Conservation (phyloP, 768 basidiomycete species). For the Inosperma sp. region DNA sequence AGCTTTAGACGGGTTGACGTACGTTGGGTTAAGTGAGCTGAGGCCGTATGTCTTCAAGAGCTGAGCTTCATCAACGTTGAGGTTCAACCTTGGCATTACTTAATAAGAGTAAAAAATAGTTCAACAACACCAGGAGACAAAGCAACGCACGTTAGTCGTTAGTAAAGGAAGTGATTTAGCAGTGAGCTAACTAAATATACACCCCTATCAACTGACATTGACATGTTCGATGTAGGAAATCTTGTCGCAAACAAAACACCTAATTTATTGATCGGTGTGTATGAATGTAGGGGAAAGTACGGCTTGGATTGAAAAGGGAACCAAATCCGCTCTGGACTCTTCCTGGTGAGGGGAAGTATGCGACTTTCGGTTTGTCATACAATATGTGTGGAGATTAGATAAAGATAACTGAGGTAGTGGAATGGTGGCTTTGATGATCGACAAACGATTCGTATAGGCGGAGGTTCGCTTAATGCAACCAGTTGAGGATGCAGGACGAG, state of each 20-base stretch:
- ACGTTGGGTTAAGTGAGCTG: conserved; percentile 72
- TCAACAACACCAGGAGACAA: not conserved
- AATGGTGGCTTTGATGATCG: not conserved
- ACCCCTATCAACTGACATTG: no score
- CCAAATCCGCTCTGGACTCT: no score
- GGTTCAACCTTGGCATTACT: conserved; percentile 55
- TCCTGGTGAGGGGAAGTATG: no score
- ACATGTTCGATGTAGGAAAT: no score
- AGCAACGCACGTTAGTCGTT: no score
- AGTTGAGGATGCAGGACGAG: conserved; percentile 49
- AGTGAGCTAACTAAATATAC: no score
- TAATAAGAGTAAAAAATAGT: not conserved
- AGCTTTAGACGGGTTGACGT: conserved; percentile 18
- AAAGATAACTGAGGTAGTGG: not conserved
- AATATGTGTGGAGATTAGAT: no score
- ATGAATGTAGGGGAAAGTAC: no score
- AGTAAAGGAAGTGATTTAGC: not conserved
- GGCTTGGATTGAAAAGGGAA: no score
- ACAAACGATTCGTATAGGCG: not conserved
- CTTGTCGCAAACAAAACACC: no score
- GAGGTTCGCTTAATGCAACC: not conserved
- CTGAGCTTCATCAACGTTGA: conserved; percentile 71
- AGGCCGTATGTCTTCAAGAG: conserved; percentile 85
- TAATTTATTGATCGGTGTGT: no score
- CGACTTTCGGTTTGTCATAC: no score